Evolutionary conservation across 2,329 filamentous ascomycete species (phyloP), one percentile per base, ranked within the genome.

Genomic region (Dactylellina sp.): DNA sequence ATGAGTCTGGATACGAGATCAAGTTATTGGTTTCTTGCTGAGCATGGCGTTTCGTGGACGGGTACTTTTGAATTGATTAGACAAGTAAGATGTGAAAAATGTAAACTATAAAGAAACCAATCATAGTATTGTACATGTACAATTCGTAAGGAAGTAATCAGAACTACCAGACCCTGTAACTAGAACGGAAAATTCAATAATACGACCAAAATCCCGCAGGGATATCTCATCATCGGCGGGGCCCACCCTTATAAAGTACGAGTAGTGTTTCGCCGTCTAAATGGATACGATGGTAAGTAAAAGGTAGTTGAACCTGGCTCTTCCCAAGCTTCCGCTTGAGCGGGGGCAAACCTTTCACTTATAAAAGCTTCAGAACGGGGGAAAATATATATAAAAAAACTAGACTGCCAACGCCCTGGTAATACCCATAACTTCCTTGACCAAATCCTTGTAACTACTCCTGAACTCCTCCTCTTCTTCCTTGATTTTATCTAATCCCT

Each of bases 401-500:
- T 66, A 74, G 4, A 74, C 61, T 14, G 44, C 60, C 40, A 75
- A 32, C 2, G 62, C 71, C 46, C 44, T 62, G n/a, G 62, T 75
- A 25, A 75, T 85, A 55, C 75, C 62, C 68, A 78, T 76, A 40
- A 78, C 76, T 24, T 88, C 83, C 84, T 89, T 89, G 77, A 88
- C 84, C 68, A 90, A 82, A 66, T 89, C 86, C 80, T 86, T 85
- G 81, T 89, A 90, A 49, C 84, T 84, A 79, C 89, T 87, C 76
- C 83, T 83, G 78, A 89, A 90, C 75, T 84, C 85, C 62, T 81
- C 81, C 50, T 81, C 76, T 18, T 81, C 83, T 20, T 82, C 83
- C 25, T 82, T 83, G 68, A 81, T 53, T 25, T 71, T 82, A 42
- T 81, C 80, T 49, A 77, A 52, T 37, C 66, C 74, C 59, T 78